Conservation (phyloP, 352 stramenopile species). For the Lagenidium sp. region DNA sequence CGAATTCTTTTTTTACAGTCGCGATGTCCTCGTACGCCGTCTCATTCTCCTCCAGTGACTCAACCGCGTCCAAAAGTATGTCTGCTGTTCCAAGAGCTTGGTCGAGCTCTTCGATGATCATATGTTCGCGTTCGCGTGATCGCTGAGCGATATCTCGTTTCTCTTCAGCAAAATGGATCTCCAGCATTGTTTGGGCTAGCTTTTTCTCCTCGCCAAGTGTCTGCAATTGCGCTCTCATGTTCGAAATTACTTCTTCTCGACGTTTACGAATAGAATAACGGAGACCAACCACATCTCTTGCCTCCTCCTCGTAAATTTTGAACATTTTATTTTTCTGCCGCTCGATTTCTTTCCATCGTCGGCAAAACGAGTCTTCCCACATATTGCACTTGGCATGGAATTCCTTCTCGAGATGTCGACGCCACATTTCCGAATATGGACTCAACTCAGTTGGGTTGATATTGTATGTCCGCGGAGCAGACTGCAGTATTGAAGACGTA, state of each 20-base stretch:
- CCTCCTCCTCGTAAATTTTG: slow-evolving; percentile 25
- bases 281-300: slow-evolving; percentile 12
- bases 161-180: slow-evolving; percentile 2
- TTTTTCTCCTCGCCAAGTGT: slow-evolving; percentile 8
- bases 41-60: too few relatives aligned
- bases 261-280: slow-evolving; percentile 11
- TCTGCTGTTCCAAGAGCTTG: too few relatives aligned
- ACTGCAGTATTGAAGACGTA: slow-evolving; percentile 9
- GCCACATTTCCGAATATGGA: slow-evolving; percentile 6
- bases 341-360: slow-evolving; percentile 15
- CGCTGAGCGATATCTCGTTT: not conserved
- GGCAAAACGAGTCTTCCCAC: slow-evolving; percentile 15
- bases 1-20: not conserved
- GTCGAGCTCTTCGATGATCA: slow-evolving; percentile 8
- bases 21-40: not conserved
- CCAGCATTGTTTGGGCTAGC: slow-evolving; percentile 5
- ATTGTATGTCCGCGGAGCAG: slow-evolving; percentile 14
- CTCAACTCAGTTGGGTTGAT: slow-evolving; percentile 15
- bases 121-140: slow-evolving; percentile 2
- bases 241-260: not conserved
- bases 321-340: slow-evolving; percentile 18
- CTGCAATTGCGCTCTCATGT: slow-evolving; percentile 1
- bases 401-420: not conserved
- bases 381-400: not conserved
- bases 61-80: too few relatives aligned